Percentiles rank a stretch among this genome's conserved stretches.
Evolutionary conservation across 768 basidiomycete species (phyloP).

Genomic region (Mycena belliarum): DNA sequence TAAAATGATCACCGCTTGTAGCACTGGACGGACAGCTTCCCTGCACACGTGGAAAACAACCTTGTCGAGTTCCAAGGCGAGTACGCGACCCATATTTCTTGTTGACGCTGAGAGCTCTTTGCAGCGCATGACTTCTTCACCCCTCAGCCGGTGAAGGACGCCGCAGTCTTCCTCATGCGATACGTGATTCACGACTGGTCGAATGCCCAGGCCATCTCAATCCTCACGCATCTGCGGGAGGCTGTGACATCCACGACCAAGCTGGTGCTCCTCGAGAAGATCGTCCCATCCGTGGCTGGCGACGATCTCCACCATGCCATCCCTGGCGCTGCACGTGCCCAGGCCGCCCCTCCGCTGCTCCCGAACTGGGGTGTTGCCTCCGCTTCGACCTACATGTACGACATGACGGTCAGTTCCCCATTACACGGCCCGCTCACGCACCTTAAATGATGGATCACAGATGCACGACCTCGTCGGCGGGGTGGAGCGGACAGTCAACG

Average conservation of each 20-base stretch:
- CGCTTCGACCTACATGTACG: neutral
- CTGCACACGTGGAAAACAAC: neutral
- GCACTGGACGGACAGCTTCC: neutral
- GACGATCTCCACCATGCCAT: neutral
- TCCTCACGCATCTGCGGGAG: too few relatives aligned
- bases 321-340: neutral
- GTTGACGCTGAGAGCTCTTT: too few relatives aligned
- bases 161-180: too few relatives aligned
- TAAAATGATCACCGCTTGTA: neutral
- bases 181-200: too few relatives aligned
- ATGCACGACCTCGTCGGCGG: neutral
- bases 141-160: too few relatives aligned
- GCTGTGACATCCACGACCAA: too few relatives aligned
- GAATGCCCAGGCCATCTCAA: too few relatives aligned
- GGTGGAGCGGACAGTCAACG: neutral
- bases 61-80: conserved; percentile 3
- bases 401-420: neutral
- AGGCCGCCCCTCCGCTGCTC: neutral
- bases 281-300: neutral
- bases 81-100: too few relatives aligned
- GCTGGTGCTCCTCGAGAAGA: too few relatives aligned
- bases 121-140: too few relatives aligned
- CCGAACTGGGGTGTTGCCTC: neutral
- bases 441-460: neutral
- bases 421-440: neutral